phyloP scores from a whole-genome alignment of 495 filamentous ascomycete species.

The Penicillium lagena region DNA sequence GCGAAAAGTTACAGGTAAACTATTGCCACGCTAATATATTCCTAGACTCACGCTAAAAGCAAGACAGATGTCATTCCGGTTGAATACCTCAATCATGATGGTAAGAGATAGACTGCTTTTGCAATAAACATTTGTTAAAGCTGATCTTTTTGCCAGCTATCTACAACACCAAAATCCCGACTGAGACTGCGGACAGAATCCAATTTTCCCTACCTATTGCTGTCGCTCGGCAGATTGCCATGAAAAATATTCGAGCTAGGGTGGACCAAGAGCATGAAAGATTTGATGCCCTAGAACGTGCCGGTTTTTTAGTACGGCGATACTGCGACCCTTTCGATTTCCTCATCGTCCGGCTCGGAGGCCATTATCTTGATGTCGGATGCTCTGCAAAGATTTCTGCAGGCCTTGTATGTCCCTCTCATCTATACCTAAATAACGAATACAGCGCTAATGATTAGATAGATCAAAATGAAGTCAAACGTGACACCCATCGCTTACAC shows the following conservation, averaged over 20 bases:
- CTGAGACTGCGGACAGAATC: conserved; percentile 20
- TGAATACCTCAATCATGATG: neutral
- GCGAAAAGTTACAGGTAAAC: conserved; percentile 18
- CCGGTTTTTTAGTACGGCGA: conserved; percentile 24
- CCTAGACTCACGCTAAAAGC: neutral
- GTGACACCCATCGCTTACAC: conserved; percentile 12
- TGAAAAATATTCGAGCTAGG: neutral
- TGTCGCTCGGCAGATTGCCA: conserved; percentile 6
- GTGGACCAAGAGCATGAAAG: conserved; percentile 10
- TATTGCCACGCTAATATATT: neutral
- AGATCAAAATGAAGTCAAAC: conserved; percentile 27
- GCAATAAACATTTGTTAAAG: neutral
- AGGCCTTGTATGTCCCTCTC: neutral
- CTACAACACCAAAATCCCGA: conserved; percentile 23
- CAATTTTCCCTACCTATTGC: conserved; percentile 14
- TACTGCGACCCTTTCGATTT: conserved; percentile 18
- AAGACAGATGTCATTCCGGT: neutral
- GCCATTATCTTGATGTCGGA: conserved; percentile 32
- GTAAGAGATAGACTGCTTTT: neutral
- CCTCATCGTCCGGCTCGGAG: conserved; percentile 22
- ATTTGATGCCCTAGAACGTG: conserved; percentile 21
- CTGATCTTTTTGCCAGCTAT: neutral
- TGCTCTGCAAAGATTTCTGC: conserved; percentile 16
- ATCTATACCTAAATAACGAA: neutral
- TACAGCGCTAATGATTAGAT: neutral